These are phyloP conservation scores for Globisporangium cystogenes DNA, from an alignment of 352 stramenopile species.

Conservation along the genomic window DNA sequence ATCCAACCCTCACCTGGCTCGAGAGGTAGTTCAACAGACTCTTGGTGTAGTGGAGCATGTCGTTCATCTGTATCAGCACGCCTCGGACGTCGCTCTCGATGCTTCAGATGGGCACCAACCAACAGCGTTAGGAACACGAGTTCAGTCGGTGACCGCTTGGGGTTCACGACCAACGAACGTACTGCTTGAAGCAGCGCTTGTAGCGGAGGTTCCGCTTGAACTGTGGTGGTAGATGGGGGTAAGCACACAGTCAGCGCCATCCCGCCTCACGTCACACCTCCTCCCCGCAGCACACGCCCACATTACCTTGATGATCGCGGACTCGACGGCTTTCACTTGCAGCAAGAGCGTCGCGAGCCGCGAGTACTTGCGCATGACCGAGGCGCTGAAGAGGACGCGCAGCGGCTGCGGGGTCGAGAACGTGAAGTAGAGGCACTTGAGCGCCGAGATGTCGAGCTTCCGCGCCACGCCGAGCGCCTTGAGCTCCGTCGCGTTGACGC, in stretches of 20 bases:
- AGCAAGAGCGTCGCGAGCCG: conserved; percentile 44
- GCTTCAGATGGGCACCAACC: conserved; percentile 14
- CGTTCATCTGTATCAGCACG: conserved; percentile 40
- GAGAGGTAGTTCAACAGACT: conserved; percentile 62
- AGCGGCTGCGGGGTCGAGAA: conserved; percentile 43
- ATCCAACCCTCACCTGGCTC: conserved; percentile 38
- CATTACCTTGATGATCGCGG: conserved; percentile 42
- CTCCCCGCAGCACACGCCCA: neutral
- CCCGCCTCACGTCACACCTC: neutral
- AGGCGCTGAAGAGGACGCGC: conserved; percentile 51
- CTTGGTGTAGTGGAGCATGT: conserved; percentile 79
- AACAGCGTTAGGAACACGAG: neutral
- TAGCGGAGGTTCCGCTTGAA: conserved; percentile 58
- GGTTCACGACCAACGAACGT: conserved; percentile 10
- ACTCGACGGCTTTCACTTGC: conserved; percentile 63
- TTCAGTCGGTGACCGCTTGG: neutral
- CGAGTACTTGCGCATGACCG: conserved; percentile 61
- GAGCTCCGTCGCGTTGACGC: conserved; percentile 43
- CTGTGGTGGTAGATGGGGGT: conserved; percentile 15
- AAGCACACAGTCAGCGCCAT: neutral
- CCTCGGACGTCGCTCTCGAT: conserved; percentile 36
- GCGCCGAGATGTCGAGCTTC: conserved; percentile 46
- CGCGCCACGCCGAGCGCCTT: conserved; percentile 21
- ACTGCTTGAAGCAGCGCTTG: conserved; percentile 40
- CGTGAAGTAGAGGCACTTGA: conserved; percentile 57